phyloP scores from a whole-genome alignment of 352 stramenopile species.

The Pythium periplocum region DNA sequence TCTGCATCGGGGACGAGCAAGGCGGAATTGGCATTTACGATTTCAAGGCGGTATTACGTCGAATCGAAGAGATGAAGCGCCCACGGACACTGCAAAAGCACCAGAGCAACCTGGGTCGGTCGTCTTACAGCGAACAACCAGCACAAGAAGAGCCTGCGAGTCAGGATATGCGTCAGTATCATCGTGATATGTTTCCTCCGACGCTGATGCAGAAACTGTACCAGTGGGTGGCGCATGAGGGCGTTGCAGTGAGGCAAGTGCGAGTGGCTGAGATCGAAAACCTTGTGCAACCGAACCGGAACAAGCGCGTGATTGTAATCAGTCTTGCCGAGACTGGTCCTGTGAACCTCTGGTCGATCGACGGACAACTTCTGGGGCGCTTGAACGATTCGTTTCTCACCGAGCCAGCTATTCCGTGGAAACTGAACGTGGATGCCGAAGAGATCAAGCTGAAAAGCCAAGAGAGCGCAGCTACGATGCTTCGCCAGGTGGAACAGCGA shows the following conservation, averaged over 20 bases:
- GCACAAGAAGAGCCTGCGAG: neutral
- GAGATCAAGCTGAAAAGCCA: constrained; percentile 11
- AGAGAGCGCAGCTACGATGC: constrained; percentile 7
- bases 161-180: too few species aligned
- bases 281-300: constrained; percentile 7
- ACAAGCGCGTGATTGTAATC: constrained; percentile 17
- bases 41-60: constrained; percentile 12
- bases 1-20: constrained; percentile 38
- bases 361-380: constrained; percentile 24
- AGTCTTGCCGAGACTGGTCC: constrained; percentile 25
- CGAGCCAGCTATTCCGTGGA: constrained; percentile 1
- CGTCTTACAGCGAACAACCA: neutral
- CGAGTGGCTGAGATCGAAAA: constrained; percentile 6
- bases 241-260: constrained; percentile 19
- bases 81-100: neutral
- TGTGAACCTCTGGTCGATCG: constrained; percentile 29
- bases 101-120: neutral
- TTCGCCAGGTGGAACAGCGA: constrained; percentile 11
- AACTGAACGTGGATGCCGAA: constrained; percentile 6
- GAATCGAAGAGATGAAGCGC: constrained; percentile 12
- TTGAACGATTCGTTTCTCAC: constrained; percentile 3
- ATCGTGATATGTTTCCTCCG: neutral
- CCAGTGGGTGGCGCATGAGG: constrained; percentile 23
- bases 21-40: constrained; percentile 19
- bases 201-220: constrained; percentile 15